phyloP scores from a whole-genome alignment of 169 alveolate species.

The Cryptosporidium viatorum region DNA sequence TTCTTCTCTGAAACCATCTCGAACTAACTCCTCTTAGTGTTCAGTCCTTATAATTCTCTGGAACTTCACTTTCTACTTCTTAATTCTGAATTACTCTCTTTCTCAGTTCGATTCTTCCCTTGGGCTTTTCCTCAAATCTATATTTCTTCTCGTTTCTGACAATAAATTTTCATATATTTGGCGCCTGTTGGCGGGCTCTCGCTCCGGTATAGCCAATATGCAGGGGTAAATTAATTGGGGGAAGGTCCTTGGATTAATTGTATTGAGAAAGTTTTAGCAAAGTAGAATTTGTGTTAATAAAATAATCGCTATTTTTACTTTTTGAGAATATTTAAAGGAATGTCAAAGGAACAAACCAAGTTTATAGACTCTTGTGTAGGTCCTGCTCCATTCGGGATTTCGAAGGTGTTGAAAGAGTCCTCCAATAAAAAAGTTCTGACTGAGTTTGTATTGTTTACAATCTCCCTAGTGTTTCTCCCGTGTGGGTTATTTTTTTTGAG shows the following conservation, averaged over 20 bases:
- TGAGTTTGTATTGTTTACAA: constrained; percentile 43
- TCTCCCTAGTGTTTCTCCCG: constrained; percentile 43
- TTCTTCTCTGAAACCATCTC: constrained; percentile 16
- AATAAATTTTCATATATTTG: neutral
- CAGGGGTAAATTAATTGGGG: neutral
- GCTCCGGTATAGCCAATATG: neutral
- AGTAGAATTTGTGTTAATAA: neutral
- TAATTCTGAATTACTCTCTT: neutral
- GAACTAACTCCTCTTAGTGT: neutral
- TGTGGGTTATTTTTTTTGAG: constrained; percentile 62
- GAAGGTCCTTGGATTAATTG: neutral
- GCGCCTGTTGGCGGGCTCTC: constrained; percentile 2
- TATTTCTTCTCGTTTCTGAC: constrained; percentile 6
- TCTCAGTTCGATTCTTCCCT: neutral
- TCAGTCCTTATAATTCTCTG: neutral
- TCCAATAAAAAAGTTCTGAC: constrained; percentile 25
- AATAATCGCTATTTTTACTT: neutral
- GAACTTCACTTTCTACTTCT: neutral
- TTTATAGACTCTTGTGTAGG: constrained; percentile 51
- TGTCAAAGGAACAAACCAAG: constrained; percentile 3
- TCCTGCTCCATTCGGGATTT: constrained; percentile 67
- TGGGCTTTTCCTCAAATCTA: neutral
- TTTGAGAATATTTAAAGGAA: neutral
- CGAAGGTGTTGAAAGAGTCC: constrained; percentile 46
- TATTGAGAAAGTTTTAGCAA: neutral